Percentiles rank a stretch among this genome's conserved stretches.
phyloP scores from a whole-genome alignment of 1,284 basidiomycete species.

The Salmacisia buchloeana region DNA sequence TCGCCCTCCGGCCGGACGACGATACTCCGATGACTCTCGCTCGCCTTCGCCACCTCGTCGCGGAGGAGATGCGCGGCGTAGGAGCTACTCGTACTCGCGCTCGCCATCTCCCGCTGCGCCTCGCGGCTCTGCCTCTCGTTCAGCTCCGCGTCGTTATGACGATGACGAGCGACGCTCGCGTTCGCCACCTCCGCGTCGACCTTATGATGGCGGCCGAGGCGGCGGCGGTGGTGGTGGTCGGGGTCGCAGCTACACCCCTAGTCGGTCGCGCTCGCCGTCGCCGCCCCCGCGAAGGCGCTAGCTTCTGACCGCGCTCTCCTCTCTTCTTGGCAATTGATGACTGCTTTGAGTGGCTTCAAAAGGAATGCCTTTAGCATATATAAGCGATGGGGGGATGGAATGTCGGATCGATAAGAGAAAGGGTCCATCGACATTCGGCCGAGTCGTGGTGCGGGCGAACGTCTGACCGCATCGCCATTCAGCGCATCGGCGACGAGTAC shows the following conservation, averaged over 20 bases:
- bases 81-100: conserved; percentile 5
- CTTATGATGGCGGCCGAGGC: neutral
- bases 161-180: too few relatives aligned
- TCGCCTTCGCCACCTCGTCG: conserved; percentile 13
- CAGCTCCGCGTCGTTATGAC: neutral
- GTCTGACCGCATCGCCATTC: too few relatives aligned
- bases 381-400: too few relatives aligned
- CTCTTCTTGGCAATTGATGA: too few relatives aligned
- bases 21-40: neutral
- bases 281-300: neutral
- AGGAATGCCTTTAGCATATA: too few relatives aligned
- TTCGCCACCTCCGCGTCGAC: neutral
- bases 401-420: too few relatives aligned
- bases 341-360: too few relatives aligned
- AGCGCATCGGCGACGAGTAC: too few relatives aligned
- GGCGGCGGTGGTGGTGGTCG: neutral
- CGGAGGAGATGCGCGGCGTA: neutral
- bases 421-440: too few relatives aligned
- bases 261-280: neutral
- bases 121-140: neutral
- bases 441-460: too few relatives aligned
- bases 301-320: neutral
- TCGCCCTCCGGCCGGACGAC: neutral
- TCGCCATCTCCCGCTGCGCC: neutral
- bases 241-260: neutral